Evolutionary conservation across 2,329 filamentous ascomycete species (phyloP).

Genomic region (Scolecobasidium constrictum): DNA sequence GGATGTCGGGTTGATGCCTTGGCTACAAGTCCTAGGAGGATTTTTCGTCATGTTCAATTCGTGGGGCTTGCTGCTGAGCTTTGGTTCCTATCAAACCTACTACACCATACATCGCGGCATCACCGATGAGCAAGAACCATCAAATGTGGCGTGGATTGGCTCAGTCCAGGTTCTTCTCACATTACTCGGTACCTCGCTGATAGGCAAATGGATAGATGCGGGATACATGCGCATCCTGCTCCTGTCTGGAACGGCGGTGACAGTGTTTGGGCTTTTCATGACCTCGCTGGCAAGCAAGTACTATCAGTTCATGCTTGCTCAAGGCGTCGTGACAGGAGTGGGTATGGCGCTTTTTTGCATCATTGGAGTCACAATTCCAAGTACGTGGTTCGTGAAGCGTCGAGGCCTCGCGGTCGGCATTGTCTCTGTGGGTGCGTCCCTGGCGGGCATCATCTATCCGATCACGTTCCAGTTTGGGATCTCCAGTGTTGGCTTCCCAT

Average conservation of each 20-base stretch:
- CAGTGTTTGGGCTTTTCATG: slow-evolving; percentile 1
- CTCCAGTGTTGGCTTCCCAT: background rate
- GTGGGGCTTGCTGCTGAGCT: slow-evolving; percentile 13
- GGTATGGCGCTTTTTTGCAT: background rate
- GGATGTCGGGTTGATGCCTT: slow-evolving; percentile 4
- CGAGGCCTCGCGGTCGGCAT: slow-evolving; percentile 1
- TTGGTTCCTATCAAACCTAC: slow-evolving; percentile 35
- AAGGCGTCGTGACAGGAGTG: background rate
- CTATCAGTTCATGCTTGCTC: slow-evolving; percentile 5
- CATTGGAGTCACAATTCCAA: slow-evolving; percentile 31
- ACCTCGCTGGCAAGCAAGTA: slow-evolving; percentile 3
- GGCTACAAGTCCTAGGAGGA: slow-evolving; percentile 9
- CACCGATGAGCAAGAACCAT: slow-evolving; percentile 19
- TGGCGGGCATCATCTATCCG: background rate
- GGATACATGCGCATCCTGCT: slow-evolving; percentile 23
- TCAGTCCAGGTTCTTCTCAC: slow-evolving; percentile 37
- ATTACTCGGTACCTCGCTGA: slow-evolving; percentile 31
- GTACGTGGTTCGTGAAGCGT: slow-evolving; percentile 23
- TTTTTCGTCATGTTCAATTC: slow-evolving; percentile 7
- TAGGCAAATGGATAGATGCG: slow-evolving; percentile 34
- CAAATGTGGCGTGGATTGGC: slow-evolving; percentile 39
- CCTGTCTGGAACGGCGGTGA: background rate
- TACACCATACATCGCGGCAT: slow-evolving; percentile 26
- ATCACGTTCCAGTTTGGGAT: background rate
- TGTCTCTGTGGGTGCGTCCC: background rate